A percentile compares a stretch with the other conserved stretches of the same genome.
phyloP scores from a whole-genome alignment of 2,329 filamentous ascomycete genomes.

The Teratosphaeriaceae sp. region DNA sequence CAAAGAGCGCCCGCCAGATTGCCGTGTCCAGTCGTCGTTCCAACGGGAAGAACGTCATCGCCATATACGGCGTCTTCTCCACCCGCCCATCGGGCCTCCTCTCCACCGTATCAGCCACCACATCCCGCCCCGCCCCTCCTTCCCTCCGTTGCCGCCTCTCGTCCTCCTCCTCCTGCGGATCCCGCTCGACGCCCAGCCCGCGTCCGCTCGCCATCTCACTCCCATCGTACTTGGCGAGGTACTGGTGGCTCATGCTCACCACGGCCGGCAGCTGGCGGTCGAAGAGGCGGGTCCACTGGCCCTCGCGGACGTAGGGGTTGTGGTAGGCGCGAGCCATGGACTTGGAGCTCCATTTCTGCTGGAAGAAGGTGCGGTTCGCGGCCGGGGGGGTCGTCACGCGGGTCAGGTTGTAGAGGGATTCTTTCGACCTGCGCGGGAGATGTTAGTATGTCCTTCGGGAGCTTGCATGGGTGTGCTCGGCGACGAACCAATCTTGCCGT shows the following conservation, averaged over 20 bases:
- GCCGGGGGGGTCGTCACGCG: slow-evolving; percentile 44
- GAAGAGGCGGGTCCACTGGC: slow-evolving; percentile 93
- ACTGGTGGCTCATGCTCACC: slow-evolving; percentile 73
- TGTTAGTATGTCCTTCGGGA: no score
- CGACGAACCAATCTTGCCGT: slow-evolving; percentile 3
- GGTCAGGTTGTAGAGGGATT: slow-evolving; percentile 85
- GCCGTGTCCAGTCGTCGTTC: slow-evolving; percentile 92
- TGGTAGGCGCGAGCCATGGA: slow-evolving; percentile 79
- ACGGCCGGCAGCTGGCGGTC: slow-evolving; percentile 72
- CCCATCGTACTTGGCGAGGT: slow-evolving; percentile 76
- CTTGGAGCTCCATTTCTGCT: slow-evolving; percentile 97
- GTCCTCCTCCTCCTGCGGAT: slow-evolving; percentile 5
- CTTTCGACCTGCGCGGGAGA: slow-evolving; percentile 95
- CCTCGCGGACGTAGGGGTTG: slow-evolving; percentile 88
- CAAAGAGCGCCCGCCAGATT: slow-evolving; percentile 87
- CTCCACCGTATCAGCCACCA: neutral
- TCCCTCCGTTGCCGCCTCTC: neutral
- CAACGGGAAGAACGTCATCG: slow-evolving; percentile 89
- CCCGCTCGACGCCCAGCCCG: slow-evolving; percentile 60
- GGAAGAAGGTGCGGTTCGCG: slow-evolving; percentile 68
- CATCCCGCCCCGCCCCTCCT: neutral
- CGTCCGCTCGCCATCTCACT: slow-evolving; percentile 76
- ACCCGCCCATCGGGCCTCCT: slow-evolving; percentile 20
- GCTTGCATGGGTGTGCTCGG: no score
- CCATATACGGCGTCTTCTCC: slow-evolving; percentile 76